A percentile compares a stretch with the other conserved stretches of the same genome.
phyloP scores from a whole-genome alignment of 2,329 filamentous ascomycete genomes.

The Penicillium aurantiogriseum region DNA sequence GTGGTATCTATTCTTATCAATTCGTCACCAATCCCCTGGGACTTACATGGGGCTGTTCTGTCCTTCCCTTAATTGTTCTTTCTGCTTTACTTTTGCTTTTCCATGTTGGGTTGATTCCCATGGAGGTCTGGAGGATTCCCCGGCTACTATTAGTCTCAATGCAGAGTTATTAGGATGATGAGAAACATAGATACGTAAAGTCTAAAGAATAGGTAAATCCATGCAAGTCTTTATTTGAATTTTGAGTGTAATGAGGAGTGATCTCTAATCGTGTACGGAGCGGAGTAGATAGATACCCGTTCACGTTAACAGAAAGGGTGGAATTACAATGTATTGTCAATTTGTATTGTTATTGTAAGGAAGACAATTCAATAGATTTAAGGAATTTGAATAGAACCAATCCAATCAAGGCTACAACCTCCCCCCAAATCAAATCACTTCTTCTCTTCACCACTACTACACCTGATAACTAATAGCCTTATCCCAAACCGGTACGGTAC shows the following conservation, averaged over 20 bases:
- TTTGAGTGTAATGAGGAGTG: background rate
- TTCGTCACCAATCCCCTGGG: background rate
- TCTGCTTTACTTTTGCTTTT: background rate
- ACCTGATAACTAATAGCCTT: background rate
- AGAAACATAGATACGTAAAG: background rate
- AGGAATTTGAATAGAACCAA: background rate
- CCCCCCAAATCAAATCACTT: background rate
- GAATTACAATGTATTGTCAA: slow-evolving; percentile 6
- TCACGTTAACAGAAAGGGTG: background rate
- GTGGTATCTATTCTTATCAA: slow-evolving; percentile 7
- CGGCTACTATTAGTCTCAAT: background rate
- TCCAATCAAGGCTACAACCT: background rate
- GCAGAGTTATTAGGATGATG: background rate
- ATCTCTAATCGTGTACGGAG: background rate
- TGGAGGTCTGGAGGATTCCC: background rate
- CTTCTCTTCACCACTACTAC: background rate
- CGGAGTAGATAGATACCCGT: background rate
- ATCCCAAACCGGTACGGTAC: slow-evolving; percentile 8
- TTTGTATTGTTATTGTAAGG: background rate
- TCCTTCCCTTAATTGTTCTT: slow-evolving; percentile 5
- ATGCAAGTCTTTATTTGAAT: background rate
- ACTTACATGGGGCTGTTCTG: background rate
- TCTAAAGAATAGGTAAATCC: background rate
- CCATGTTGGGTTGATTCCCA: background rate
- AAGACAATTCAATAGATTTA: background rate